phyloP scores from a whole-genome alignment of 768 basidiomycete genomes.

The Bullera alba region DNA sequence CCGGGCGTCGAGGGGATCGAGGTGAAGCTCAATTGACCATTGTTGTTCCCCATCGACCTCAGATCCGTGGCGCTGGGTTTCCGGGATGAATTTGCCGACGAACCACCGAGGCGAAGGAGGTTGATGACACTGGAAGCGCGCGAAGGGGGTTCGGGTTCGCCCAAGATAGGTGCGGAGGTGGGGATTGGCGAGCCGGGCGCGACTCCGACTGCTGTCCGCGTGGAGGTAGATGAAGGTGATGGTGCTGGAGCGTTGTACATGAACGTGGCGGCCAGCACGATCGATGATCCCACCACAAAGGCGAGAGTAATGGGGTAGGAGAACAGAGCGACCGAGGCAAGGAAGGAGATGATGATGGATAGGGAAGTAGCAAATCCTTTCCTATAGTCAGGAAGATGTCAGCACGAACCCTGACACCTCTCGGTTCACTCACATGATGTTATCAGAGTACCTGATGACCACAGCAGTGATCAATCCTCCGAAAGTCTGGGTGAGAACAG shows the following conservation, averaged over 20 bases:
- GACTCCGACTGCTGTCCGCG: conserved; percentile 35
- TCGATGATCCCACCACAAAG: conserved; percentile 72
- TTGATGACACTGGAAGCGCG: conserved; percentile 35
- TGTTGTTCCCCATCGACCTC: no score
- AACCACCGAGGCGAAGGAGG: conserved; percentile 27
- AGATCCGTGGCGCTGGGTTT: conserved; percentile 7
- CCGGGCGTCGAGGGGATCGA: no score
- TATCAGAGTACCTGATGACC: conserved; percentile 91
- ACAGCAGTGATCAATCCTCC: conserved; percentile 89
- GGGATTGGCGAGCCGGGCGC: conserved; percentile 40
- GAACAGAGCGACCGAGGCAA: conserved; percentile 84
- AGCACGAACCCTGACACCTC: neutral
- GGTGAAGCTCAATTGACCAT: neutral
- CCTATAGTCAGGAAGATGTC: conserved; percentile 12
- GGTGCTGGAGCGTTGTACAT: conserved; percentile 70
- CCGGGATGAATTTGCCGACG: conserved; percentile 8
- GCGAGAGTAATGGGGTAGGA: conserved; percentile 76
- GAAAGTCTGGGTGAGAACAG: conserved; percentile 76
- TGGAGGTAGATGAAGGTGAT: conserved; percentile 5
- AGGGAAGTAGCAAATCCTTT: conserved; percentile 94
- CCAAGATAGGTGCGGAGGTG: conserved; percentile 38
- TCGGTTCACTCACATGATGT: conserved; percentile 46
- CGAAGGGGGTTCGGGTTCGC: conserved; percentile 37
- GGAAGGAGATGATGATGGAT: conserved; percentile 89
- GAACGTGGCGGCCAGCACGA: conserved; percentile 84